Conservation (phyloP, 2,329 filamentous ascomycete genomes). For the Clarireedia homoeocarpa region DNA sequence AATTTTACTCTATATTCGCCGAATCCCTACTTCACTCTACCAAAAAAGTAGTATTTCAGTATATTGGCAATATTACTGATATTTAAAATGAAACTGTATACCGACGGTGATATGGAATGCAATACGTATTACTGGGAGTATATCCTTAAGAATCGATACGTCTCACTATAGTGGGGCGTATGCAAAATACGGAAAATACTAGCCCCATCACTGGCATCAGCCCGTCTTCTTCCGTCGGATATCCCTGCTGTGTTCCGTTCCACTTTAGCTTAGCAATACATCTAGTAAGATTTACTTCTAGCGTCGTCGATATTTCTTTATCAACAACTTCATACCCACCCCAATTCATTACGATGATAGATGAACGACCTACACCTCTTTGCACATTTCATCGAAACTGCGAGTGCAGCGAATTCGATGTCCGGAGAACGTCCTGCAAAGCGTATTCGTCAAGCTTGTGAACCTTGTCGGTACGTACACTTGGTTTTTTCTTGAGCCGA, state of each 20-base stretch:
- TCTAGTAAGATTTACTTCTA: not conserved
- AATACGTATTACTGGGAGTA: too few species aligned
- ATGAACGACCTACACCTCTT: constrained; percentile 3
- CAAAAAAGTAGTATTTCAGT: too few species aligned
- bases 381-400: constrained; percentile 8
- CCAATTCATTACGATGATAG: not conserved
- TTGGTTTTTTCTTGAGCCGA: not conserved
- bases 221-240: constrained; percentile 6
- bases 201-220: not conserved
- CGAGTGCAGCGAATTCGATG: not conserved
- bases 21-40: too few species aligned
- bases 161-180: too few species aligned
- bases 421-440: constrained; percentile 25
- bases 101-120: too few species aligned
- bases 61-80: too few species aligned
- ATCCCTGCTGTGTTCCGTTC: not conserved
- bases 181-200: too few species aligned
- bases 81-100: too few species aligned
- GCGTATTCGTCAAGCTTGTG: constrained; percentile 29
- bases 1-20: too few species aligned
- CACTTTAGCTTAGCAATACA: not conserved
- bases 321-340: not conserved
- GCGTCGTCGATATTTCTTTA: not conserved
- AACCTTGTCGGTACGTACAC: constrained; percentile 30
- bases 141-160: too few species aligned